Evolutionary conservation across 345 rosid species (phyloP).

Genomic region (Psidium guajava): DNA sequence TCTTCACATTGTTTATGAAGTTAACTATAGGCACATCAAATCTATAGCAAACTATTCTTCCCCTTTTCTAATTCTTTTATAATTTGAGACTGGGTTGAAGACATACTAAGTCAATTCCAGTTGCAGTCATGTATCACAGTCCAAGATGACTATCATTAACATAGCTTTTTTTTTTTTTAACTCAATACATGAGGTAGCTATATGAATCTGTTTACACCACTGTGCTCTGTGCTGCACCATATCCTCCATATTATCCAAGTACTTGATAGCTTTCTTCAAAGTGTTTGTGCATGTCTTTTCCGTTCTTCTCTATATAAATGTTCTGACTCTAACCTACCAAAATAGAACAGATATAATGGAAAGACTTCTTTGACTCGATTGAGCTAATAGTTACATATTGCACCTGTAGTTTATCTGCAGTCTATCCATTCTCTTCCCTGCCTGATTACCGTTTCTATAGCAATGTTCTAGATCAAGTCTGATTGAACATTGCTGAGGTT

Average conservation of each 20-base stretch:
- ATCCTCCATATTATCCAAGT: not conserved
- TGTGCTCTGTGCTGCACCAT: not conserved
- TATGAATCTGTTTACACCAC: not conserved
- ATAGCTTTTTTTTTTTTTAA: not conserved
- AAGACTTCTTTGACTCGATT: not conserved
- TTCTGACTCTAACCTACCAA: not conserved
- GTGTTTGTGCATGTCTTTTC: not conserved
- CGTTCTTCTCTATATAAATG: not conserved
- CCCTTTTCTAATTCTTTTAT: not conserved
- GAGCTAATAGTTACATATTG: not conserved
- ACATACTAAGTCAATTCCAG: not conserved
- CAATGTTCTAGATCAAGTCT: not conserved
- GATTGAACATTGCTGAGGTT: too few relatives aligned
- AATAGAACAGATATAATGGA: not conserved
- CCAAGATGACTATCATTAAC: not conserved
- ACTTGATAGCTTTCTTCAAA: not conserved
- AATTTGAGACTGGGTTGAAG: not conserved
- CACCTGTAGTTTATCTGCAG: not conserved
- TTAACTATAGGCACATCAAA: not conserved
- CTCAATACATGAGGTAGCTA: not conserved
- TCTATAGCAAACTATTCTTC: not conserved
- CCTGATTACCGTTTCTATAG: not conserved
- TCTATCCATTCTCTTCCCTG: not conserved
- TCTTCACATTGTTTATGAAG: not conserved
- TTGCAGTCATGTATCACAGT: not conserved